Base-by-base conservation (phyloP, 139 green algal species). In the Zygnema circumcarinatum region DNA sequence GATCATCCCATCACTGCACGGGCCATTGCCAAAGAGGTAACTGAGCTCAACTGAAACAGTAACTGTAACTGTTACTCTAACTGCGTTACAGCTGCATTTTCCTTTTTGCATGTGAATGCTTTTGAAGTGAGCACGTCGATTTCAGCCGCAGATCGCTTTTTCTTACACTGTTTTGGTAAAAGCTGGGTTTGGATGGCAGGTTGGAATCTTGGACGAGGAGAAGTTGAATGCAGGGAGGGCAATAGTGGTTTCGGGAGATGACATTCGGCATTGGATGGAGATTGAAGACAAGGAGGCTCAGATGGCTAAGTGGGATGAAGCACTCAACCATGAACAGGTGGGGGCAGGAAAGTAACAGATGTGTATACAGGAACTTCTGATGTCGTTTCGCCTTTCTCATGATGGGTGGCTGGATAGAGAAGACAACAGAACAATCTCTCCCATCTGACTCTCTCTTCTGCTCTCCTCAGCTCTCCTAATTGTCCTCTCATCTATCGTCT, bases 1-100 rank as follows among this genome's bases (percentile, higher is more conserved):
- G 94, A 96, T 83, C 94, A 96, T 87, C 92, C 94, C 11, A 91
- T 95, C 81, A 96, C 94, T 1, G 94, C 94, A 33, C 32, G 92
- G 53, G 94, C 94, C 54, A 96, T 96, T 75, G 94, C 91, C 83
- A 83, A 74, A 68, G 1, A 89, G n/a, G 84, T 38, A 36, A 54
- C 2, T 83, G 72, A 11, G 16, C 72, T 22, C 72, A n/a, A n/a
- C 32, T 29, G 73, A 69, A 25, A 76, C 20, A 90, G n/a, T n/a
- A n/a, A n/a, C n/a, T n/a, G n/a, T n/a, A n/a, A n/a, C n/a, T n/a
- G n/a, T n/a, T n/a, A n/a, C n/a, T n/a, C n/a, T n/a, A n/a, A n/a
- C n/a, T n/a, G n/a, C n/a, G n/a, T n/a, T n/a, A n/a, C n/a, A n/a
- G n/a, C n/a, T n/a, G n/a, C n/a, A n/a, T n/a, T n/a, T n/a, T n/a